Percentiles rank a stretch among this genome's conserved stretches.
Conservation (phyloP, 2,329 filamentous ascomycete genomes). For the Neobulgaria alba region DNA sequence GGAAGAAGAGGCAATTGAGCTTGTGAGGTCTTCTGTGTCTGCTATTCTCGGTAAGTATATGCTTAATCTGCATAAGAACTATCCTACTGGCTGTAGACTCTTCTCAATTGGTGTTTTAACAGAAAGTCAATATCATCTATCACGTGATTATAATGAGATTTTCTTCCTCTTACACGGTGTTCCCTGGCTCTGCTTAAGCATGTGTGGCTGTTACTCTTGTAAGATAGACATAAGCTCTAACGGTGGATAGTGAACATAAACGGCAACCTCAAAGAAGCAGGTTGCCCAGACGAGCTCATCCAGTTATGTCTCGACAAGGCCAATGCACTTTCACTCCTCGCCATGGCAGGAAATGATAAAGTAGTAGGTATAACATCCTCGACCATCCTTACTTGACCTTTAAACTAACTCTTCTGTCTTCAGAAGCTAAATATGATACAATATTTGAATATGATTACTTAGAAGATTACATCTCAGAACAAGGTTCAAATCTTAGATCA, state of each 20-base stretch:
- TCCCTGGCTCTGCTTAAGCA: no score
- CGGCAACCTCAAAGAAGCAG: no score
- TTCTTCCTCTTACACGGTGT: no score
- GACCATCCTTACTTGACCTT: no score
- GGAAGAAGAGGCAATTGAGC: slow-evolving; percentile 29
- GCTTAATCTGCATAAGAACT: background rate
- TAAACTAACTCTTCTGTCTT: no score
- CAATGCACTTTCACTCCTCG: slow-evolving; percentile 22
- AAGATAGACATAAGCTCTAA: no score
- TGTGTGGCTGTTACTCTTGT: no score
- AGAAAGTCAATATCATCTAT: no score
- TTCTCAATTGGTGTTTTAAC: no score
- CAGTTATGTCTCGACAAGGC: slow-evolving; percentile 16
- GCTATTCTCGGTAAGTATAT: slow-evolving; percentile 39
- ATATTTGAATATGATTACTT: slow-evolving; percentile 16
- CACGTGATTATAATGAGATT: no score
- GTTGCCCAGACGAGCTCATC: slow-evolving; percentile 22
- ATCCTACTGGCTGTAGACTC: no score
- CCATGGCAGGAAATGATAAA: slow-evolving; percentile 30
- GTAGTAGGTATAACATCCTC: slow-evolving; percentile 10
- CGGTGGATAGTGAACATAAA: no score
- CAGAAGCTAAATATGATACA: background rate
- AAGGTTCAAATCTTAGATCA: slow-evolving; percentile 1
- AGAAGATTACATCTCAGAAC: slow-evolving; percentile 4
- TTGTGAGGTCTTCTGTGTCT: slow-evolving; percentile 32